Evolutionary conservation across 192 early-diverging fungal genomes (phyloP), one percentile per base, ranked within the genome.

Genomic region (Podila clonocystis): DNA sequence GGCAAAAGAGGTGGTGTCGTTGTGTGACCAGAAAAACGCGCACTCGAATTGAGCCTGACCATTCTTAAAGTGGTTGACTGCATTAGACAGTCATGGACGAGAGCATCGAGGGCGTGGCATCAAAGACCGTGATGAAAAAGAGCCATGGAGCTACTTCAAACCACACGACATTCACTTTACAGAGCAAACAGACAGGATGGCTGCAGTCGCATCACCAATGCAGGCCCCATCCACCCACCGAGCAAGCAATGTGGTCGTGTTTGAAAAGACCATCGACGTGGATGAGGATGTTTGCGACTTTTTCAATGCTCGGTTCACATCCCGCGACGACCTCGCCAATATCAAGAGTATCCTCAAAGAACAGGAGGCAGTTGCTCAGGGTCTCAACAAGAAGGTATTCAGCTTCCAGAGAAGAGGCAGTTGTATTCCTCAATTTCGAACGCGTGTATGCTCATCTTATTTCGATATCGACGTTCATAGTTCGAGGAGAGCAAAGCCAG

Each of bases 261-360:
- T 80, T 65, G 77, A 80, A 38, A 65, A 80, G 62, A 69, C 77
- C 70, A 72, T 73, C 48, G 66, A 72, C 31, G 77, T 80, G 15
- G 80, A 79, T 20, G 74, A 78, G 24, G 63, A 82, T 38, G 75
- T 82, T 4, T 63, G 72, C 28, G 84, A 85, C 67, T 85, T 77
- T 67, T 68, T 85, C 30, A 65, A 82, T 63, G 41, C 72, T 11
- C 84, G 58, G 8, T 85, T 85, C 66, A 33, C 48, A 24, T 68
- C 72, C 19, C 49, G 70, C 11, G 75, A 85, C 58, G 80, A 82
- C 64, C 67, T 85, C 17, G 75, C 29, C 58, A 82, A 82, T 24
- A 63, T 85, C 31, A 72, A 85, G 34, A 4, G 24, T 13, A 34
- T 67, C 9, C 73, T 82, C 5, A 59, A 55, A 50, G 22, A 79